These are phyloP conservation scores for Heliamphora exappendiculata DNA, from an alignment of 148 eudicot genomes.

Conservation along the genomic window DNA sequence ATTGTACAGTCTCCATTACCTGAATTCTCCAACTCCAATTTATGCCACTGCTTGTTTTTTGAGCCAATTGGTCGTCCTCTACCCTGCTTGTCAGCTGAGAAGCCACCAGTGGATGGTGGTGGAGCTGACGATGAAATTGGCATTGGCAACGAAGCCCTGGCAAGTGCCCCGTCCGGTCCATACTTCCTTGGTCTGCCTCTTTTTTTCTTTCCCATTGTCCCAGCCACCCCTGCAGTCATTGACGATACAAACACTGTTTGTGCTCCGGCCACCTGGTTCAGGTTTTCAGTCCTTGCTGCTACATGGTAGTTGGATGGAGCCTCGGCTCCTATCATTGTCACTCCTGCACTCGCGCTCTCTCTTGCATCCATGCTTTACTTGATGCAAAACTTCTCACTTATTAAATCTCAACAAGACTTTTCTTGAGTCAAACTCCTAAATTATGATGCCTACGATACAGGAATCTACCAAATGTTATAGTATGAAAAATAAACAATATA, in stretches of 20 bases:
- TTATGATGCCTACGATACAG: neutral
- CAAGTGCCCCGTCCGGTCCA: conserved; percentile 35
- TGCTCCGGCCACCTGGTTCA: conserved; percentile 15
- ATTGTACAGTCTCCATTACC: conserved; percentile 23
- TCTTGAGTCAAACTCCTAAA: neutral
- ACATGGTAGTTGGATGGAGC: conserved; percentile 55
- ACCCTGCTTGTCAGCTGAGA: conserved; percentile 29
- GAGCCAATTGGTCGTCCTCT: conserved; percentile 29
- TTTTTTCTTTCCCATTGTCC: conserved; percentile 52
- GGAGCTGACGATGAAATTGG: conserved; percentile 14
- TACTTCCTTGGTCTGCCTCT: conserved; percentile 72
- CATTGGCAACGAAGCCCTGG: conserved; percentile 28
- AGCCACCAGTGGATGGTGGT: conserved; percentile 19
- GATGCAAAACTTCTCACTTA: neutral
- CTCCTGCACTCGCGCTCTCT: conserved; percentile 34
- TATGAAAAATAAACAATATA: neutral
- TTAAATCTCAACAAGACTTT: neutral
- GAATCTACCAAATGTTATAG: neutral
- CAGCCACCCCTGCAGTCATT: conserved; percentile 18
- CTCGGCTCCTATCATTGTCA: conserved; percentile 46
- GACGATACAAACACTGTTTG: conserved; percentile 24
- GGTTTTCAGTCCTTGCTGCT: conserved; percentile 41
- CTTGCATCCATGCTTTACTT: conserved; percentile 36
- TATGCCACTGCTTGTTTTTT: conserved; percentile 33
- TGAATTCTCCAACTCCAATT: conserved; percentile 28